These are phyloP conservation scores for Lasiosphaeria miniovina DNA, from an alignment of 495 filamentous ascomycete genomes.

Conservation along the genomic window DNA sequence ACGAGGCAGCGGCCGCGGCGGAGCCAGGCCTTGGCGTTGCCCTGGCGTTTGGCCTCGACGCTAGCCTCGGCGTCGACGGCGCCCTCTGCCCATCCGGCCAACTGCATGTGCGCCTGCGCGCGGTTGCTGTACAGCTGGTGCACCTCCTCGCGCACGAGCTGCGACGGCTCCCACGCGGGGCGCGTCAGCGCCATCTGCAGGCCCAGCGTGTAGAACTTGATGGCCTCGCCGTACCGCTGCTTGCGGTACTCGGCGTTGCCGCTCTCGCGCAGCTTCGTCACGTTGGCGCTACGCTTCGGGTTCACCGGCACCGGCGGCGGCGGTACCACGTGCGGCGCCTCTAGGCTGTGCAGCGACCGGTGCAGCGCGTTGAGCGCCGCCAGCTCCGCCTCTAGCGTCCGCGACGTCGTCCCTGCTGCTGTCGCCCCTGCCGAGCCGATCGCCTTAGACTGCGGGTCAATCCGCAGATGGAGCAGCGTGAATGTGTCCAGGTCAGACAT, in stretches of 20 bases:
- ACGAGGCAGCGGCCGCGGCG: conserved; percentile 72
- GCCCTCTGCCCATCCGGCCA: conserved; percentile 76
- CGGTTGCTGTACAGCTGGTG: conserved; percentile 77
- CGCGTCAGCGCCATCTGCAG: conserved; percentile 82
- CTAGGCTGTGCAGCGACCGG: conserved; percentile 61
- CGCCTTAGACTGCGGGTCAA: conserved; percentile 76
- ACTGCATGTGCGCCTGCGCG: conserved; percentile 83
- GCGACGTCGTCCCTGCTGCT: conserved; percentile 19
- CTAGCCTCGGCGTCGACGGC: conserved; percentile 79
- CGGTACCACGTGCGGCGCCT: conserved; percentile 54
- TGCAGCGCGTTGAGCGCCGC: conserved; percentile 69
- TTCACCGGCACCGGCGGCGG: conserved; percentile 79
- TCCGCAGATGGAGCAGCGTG: conserved; percentile 72
- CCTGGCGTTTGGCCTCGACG: conserved; percentile 81
- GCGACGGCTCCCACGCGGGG: conserved; percentile 81
- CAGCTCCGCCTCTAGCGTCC: conserved; percentile 62
- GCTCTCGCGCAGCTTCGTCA: conserved; percentile 84
- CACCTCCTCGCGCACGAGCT: conserved; percentile 79
- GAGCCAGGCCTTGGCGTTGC: conserved; percentile 95
- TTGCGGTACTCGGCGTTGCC: conserved; percentile 83
- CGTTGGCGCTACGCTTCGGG: conserved; percentile 79
- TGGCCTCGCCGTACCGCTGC: conserved; percentile 66
- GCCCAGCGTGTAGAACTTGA: conserved; percentile 75
- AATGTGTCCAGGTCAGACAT: conserved; percentile 70
- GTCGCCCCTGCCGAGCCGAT: conserved; percentile 23